phyloP scores from a whole-genome alignment of 805 yeast species.

The Ogataea populi-albae region DNA sequence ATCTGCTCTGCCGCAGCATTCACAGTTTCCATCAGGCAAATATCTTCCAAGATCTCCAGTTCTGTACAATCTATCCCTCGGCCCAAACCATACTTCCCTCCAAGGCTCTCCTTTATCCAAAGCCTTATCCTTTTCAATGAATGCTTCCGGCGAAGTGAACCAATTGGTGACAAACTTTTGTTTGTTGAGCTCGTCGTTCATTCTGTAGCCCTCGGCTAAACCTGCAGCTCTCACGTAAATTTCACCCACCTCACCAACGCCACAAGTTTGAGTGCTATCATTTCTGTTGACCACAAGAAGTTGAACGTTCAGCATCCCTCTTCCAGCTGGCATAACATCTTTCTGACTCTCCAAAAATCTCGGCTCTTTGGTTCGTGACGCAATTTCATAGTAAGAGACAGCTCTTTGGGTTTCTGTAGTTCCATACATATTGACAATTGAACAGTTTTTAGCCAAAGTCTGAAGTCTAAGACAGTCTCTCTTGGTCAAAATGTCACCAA shows the following conservation, averaged over 20 bases:
- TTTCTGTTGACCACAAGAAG: conserved; percentile 88
- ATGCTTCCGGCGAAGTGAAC: conserved; percentile 69
- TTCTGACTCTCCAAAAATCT: conserved; percentile 77
- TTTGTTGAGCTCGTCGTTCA: conserved; percentile 82
- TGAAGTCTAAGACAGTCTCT: conserved; percentile 95
- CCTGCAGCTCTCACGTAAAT: conserved; percentile 98
- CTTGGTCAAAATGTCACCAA: conserved; percentile 95
- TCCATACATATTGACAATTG: conserved; percentile 97
- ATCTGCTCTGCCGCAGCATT: conserved; percentile 98
- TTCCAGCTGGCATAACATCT: conserved; percentile 98
- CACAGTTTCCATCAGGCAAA: conserved; percentile 95
- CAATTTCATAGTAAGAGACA: conserved; percentile 89
- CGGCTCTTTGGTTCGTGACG: conserved; percentile 66
- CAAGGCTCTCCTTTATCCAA: conserved; percentile 51
- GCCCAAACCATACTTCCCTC: conserved; percentile 86
- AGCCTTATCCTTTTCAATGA: conserved; percentile 55
- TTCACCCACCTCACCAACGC: conserved; percentile 98
- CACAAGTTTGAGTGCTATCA: conserved; percentile 87
- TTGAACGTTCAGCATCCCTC: conserved; percentile 95
- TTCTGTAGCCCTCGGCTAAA: conserved; percentile 92
- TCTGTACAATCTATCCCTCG: conserved; percentile 92
- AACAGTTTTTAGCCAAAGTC: conserved; percentile 83
- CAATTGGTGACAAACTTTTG: conserved; percentile 89
- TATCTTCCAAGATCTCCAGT: conserved; percentile 98
- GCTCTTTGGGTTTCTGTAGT: conserved; percentile 99